Evolutionary conservation across 192 early-diverging fungal species (phyloP), one percentile per base, ranked within the genome.

Genomic region (Dispira simplex): DNA sequence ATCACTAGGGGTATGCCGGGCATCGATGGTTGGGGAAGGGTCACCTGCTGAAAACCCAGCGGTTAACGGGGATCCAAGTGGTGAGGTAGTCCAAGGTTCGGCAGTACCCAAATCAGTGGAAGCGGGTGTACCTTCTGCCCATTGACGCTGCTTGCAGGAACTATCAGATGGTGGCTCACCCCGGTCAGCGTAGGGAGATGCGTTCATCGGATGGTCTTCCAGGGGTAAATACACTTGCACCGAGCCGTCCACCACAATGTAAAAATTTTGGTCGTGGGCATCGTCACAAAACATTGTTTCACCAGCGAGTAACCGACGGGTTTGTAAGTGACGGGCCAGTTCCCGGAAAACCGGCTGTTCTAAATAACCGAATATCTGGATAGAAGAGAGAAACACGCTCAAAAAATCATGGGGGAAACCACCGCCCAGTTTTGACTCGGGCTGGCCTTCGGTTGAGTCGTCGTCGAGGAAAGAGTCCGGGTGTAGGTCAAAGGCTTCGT

Each of bases 331-430:
- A 45, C 91, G 74, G 18, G 90, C 88, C 18, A 99, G 82, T 71
- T 99, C 97, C 71, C 90, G 90, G 71, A 99, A 95, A 9, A 99
- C 93, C 1, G 90, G 90, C 65, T 91, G 79, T 56, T 99, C 97
- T 13, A 99, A 81, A 70, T 96, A 98, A 0, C 94, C 94, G 83
- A 99, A 98, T 10, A 96, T 88, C 71, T 91, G 92, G 73, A 95
- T 95, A 18, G 78, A 83, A 9, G 83, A 84, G 66, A 94, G 74
- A 68, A 94, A 94, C 0, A 82, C 87, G 52, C 80, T 80, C 46
- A 91, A 75, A 65, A 90, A 87, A 64, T 91, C 89, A 64, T 90
- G 23, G 69, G 73, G 66, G 28, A 70, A 68, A 20, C 62, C 21
- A 45, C 46, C 52, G 14, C 54, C 28, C 46, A 23, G 23, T 52